These are phyloP conservation scores for Chlorella variabilis DNA, from an alignment of 163 green algal genomes.

Conservation along the genomic window DNA sequence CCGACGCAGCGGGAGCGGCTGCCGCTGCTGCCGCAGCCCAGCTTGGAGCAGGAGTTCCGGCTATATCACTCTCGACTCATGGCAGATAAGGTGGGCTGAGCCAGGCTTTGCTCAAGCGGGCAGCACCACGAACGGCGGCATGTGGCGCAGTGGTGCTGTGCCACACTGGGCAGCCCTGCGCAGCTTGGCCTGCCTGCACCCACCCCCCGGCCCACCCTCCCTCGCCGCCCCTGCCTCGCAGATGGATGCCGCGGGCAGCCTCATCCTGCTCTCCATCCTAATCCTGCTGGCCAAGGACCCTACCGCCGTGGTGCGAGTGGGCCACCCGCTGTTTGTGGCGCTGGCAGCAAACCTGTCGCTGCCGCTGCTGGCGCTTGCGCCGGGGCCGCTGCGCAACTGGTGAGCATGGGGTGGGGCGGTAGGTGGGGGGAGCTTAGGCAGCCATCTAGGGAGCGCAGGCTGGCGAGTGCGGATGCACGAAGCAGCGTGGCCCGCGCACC, in stretches of 20 bases:
- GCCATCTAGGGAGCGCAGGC: no score
- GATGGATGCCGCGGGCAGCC: background rate
- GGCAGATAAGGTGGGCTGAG: slow-evolving; percentile 6
- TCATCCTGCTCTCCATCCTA: slow-evolving; percentile 19
- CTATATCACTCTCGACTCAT: background rate
- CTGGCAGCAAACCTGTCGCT: background rate
- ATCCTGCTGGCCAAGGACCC: slow-evolving; percentile 22
- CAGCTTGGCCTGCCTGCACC: no score
- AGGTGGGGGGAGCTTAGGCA: no score
- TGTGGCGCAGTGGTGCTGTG: no score
- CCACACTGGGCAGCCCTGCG: no score
- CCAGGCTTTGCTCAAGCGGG: background rate
- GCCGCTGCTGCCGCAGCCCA: no score
- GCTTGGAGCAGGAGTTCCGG: background rate
- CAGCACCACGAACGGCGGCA: background rate
- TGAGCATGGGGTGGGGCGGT: background rate
- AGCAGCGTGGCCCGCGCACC: no score
- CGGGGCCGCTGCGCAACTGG: background rate
- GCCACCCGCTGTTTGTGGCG: background rate
- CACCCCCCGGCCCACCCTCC: background rate
- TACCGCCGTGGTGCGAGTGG: background rate
- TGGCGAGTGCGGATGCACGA: no score
- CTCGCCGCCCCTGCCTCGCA: background rate
- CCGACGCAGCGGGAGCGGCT: background rate
- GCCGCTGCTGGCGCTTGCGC: slow-evolving; percentile 13